Base-by-base conservation (phyloP, 768 basidiomycete genomes). In the Rhodotorula diobovata region DNA sequence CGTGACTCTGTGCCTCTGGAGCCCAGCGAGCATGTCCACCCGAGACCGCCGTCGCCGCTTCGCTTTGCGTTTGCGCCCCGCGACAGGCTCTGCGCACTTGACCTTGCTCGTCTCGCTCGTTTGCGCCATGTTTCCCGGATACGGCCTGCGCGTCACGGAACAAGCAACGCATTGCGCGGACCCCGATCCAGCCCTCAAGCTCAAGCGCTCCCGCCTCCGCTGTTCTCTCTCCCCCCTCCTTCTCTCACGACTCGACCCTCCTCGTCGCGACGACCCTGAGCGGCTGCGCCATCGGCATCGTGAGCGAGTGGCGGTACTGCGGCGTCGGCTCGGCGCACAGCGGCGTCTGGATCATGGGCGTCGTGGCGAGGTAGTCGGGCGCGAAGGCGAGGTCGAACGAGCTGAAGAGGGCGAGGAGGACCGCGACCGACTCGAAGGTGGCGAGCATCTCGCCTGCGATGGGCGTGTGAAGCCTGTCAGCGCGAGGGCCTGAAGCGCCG, bases 301-400 rank as follows among this genome's bases (percentile, higher is more conserved):
- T 60, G 10, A 60, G n/a, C 41, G 59, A 41, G 30, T 30, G 41
- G 18, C 25, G 41, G 43, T 60, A 60, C 59, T 10, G 30, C n/a
- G 59, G 59, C 59, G 59, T 45, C 59, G 7, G 28, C 11, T 28
- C 14, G 12, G 15, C 41, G 30, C 59, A 60, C 43, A 53, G 46
- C 54, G 68, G 59, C 14, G 41, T 48, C 30, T 60, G 56, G 41
- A 63, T 23, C 70, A 72, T 72, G n/a, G 41, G 25, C 11, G 66
- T 67, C n/a, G 30, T 55, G 11, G 54, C 66, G 66, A 67, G 70
- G 30, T 64, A 72, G 21, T 21, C 54, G 0, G 71, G 71, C 0
- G 63, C 71, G 48, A 72, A 64, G 28, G 18, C 12, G 16, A 72
- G 46, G 46, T 72, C 71, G 39, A 61, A 72, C 4, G 57, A 6